Base-by-base conservation (phyloP, 2,329 filamentous ascomycete genomes). In the Claviceps africana region DNA sequence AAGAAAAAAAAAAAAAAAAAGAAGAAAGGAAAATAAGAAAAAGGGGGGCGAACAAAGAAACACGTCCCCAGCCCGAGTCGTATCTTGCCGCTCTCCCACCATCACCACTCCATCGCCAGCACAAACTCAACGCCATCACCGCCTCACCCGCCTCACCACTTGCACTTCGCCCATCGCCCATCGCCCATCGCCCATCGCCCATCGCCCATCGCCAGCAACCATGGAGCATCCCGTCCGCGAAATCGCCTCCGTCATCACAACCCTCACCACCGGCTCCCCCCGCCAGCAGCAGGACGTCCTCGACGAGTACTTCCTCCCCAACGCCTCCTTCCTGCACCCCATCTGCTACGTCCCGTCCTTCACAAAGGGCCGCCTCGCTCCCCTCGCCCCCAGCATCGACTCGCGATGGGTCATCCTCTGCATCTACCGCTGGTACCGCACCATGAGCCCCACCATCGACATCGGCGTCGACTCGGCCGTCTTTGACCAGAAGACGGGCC, bases 401-500 rank as follows among this genome's bases (percentile, higher is more conserved):
- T 90, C 85, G 10, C 75, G 86, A 44, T 80, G 75, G 68, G 63
- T 86, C 6, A 74, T 94, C 19, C 70, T 77, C 47, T 74, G 76
- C 58, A 83, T 95, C 53, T 94, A 88, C 62, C 79, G 81, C 42
- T 90, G 85, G 86, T 91, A 94, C 67, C 87, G 88, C 62, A 85
- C 91, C 57, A 72, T 95, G 62, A 88, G 82, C 55, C 89, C 89
- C 0, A 71, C 73, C 19, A 86, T 93, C 57, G 74, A 82, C 44
- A 68, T 91, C 13, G 69, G 76, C 1, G 72, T 95, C 19, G 77
- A 88, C 56, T 77, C 75, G 3, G 66, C 67, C 44, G 86, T 83
- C 17, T 86, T 82, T 60, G 87, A 94, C 62, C 70, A 81, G 59
- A 61, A 73, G 2, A 78, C 77, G 22, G 71, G 79, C 42, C 74